Evolutionary conservation across 1,284 basidiomycete genomes (phyloP).

Genomic region (Ganoderma resinaceum): DNA sequence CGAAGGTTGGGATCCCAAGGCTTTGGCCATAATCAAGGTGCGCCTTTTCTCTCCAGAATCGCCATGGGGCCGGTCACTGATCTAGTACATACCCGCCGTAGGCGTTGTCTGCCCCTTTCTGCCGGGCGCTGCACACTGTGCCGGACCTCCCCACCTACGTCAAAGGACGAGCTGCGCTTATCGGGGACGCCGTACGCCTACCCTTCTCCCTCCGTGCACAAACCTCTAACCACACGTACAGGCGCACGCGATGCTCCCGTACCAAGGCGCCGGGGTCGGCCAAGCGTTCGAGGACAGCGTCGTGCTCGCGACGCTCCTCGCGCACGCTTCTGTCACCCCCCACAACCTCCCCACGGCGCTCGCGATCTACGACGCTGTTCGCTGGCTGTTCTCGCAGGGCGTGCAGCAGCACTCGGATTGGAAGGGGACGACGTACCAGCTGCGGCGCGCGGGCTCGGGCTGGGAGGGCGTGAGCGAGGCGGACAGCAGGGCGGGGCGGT

Average conservation of each 20-base stretch:
- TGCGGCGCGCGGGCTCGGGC: neutral
- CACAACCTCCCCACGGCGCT: slow-evolving; percentile 7
- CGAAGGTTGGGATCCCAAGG: slow-evolving; percentile 37
- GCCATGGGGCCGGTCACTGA: too few relatives aligned
- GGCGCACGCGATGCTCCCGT: slow-evolving; percentile 39
- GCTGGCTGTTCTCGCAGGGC: slow-evolving; percentile 20
- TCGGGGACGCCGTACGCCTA: slow-evolving; percentile 41
- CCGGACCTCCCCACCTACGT: slow-evolving; percentile 35
- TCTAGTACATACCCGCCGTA: neutral
- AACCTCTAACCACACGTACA: neutral
- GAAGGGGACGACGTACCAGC: slow-evolving; percentile 3
- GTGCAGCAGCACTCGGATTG: slow-evolving; percentile 16
- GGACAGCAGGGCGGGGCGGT: slow-evolving; percentile 13
- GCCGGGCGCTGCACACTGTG: slow-evolving; percentile 37
- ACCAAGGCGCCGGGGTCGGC: slow-evolving; percentile 47
- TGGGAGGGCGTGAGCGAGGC: slow-evolving; percentile 11
- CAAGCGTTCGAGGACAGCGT: slow-evolving; percentile 44
- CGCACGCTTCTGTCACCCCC: neutral
- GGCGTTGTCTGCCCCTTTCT: neutral
- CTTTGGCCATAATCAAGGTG: slow-evolving; percentile 31
- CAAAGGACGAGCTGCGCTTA: slow-evolving; percentile 32
- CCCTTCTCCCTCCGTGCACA: neutral
- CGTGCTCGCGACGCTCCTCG: slow-evolving; percentile 20
- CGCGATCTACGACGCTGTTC: slow-evolving; percentile 20
- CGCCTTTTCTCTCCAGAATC: neutral